Evolutionary conservation across 2,329 filamentous ascomycete genomes (phyloP), one percentile per base, ranked within the genome.

Genomic region (Talaromyces amestolkiae): DNA sequence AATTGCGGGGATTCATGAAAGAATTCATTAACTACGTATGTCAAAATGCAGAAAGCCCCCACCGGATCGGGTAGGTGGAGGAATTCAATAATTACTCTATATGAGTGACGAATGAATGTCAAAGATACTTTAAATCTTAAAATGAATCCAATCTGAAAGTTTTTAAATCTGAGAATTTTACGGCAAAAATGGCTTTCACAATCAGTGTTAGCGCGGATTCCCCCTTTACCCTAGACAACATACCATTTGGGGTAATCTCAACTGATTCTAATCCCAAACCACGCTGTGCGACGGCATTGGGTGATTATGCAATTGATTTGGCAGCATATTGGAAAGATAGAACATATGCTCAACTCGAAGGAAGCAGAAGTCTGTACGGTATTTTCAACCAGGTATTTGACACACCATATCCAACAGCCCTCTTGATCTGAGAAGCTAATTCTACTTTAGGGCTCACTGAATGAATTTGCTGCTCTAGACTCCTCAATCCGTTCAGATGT

Each of bases 201-300:
- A 65, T 65, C 31, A 45, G 41, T 19, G 37, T 65, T 19, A 33
- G 31, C 22, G 24, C 35, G 33, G 43, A 45, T 13, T 58, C 49
- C 3, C 68, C 67, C 11, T 86, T 86, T 69, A 84, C 83, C 0
- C 70, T 83, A 47, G 72, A 77, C 22, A 86, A 86, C 66, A 81
- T 86, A 45, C 84, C 84, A 0, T 86, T 83, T 59, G 83, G 84
- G 10, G 79, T 86, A 13, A 83, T 81, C 27, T 84, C 81, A 0
- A 80, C 78, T 0, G 51, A 66, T 8, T 66, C 66, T 0, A 79
- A 82, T 63, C 63, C 72, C 0, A 66, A 66, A 3, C 81, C 79
- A 37, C 79, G 82, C 65, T 80, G 80, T 53, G 85, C 77, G 1
- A 87, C 85, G 0, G 79, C 85, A 45, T 73, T 86, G 11, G 73